Percentiles rank a stretch among this genome's conserved stretches.
phyloP scores from a whole-genome alignment of 139 green algal genomes.

The Pseudopediastrum boryanum region DNA sequence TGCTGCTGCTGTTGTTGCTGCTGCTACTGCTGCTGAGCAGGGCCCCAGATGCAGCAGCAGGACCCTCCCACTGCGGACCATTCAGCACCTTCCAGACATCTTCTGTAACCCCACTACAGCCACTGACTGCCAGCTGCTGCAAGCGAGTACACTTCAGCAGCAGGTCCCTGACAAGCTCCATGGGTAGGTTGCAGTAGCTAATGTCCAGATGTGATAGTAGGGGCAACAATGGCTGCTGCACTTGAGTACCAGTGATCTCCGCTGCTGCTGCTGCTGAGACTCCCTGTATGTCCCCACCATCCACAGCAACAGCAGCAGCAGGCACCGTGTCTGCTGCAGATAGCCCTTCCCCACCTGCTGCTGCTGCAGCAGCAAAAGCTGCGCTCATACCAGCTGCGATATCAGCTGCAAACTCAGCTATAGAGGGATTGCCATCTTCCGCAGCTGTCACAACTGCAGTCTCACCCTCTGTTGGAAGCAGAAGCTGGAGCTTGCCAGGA shows the following conservation, averaged over 20 bases:
- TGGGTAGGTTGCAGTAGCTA: conserved; percentile 50
- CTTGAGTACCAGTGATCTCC: not conserved
- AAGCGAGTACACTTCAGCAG: conserved; percentile 33
- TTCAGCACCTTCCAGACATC: conserved; percentile 48
- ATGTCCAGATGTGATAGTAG: conserved; percentile 55
- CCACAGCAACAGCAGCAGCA: conserved; percentile 38
- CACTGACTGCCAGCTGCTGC: conserved; percentile 50
- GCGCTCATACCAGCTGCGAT: not conserved
- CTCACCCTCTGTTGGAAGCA: conserved; percentile 47
- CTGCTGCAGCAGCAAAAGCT: not conserved
- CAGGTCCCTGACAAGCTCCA: conserved; percentile 40
- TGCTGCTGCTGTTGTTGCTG: conserved; percentile 5
- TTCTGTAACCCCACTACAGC: conserved; percentile 44
- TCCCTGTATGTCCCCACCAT: conserved; percentile 63
- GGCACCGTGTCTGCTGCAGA: not conserved
- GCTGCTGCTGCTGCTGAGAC: not conserved
- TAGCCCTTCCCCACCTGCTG: not conserved
- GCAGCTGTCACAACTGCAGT: not conserved
- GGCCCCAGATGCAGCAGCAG: not conserved
- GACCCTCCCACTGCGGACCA: not conserved
- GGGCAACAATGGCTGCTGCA: conserved; percentile 13
- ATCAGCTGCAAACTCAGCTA: not conserved
- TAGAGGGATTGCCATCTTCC: not conserved
- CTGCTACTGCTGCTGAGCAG: not conserved
- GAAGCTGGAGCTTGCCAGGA: conserved; percentile 32